These are phyloP conservation scores for Arthroderma sp. DNA, from an alignment of 2,329 filamentous ascomycete genomes.

Conservation along the genomic window DNA sequence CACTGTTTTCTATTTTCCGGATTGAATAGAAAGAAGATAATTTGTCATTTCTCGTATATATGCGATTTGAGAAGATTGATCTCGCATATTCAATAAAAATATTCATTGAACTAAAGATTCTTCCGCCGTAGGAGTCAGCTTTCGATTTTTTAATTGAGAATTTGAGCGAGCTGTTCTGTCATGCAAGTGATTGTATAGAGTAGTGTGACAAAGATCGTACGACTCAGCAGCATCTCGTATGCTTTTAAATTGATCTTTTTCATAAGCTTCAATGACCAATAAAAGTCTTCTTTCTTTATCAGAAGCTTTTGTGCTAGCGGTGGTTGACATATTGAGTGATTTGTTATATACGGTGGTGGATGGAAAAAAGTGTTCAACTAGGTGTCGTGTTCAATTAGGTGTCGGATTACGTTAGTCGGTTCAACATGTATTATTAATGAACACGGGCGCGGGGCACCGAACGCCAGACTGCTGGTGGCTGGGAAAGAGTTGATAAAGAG, in stretches of 20 bases:
- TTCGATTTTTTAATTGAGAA: neutral
- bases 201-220: neutral
- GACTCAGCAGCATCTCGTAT: neutral
- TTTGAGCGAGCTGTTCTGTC: neutral
- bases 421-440: no score
- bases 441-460: no score
- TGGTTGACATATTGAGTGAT: neutral
- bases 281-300: neutral
- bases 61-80: neutral
- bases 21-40: neutral
- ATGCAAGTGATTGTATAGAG: neutral
- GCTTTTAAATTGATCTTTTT: neutral
- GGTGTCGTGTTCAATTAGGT: no score
- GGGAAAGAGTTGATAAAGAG: no score
- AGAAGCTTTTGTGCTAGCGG: neutral
- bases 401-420: no score
- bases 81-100: neutral
- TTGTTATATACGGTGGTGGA: neutral
- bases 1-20: neutral
- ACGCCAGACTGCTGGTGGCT: no score
- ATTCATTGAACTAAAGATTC: neutral
- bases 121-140: neutral
- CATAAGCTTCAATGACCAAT: neutral
- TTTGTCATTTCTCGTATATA: neutral
- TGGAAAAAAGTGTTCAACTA: neutral